A percentile compares a stretch with the other conserved stretches of the same genome.
phyloP scores from a whole-genome alignment of 805 yeast species.

The Saccharomycopsis selenospora region DNA sequence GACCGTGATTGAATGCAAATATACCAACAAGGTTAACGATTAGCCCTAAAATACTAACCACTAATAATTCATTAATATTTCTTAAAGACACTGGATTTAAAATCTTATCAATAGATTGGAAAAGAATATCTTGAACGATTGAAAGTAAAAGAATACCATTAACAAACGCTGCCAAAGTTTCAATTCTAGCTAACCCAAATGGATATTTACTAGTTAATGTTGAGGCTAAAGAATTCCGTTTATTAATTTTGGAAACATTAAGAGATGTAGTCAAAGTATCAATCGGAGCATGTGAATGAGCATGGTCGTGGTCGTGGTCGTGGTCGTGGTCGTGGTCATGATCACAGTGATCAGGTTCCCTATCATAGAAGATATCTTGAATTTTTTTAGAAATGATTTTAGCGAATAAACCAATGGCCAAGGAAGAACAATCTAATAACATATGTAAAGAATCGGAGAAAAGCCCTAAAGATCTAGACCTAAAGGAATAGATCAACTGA shows the following conservation, averaged over 20 bases:
- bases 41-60: conserved; percentile 80
- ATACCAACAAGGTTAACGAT: conserved; percentile 88
- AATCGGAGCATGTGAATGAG: conserved; percentile 1
- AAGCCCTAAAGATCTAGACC: conserved; percentile 87
- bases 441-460: conserved; percentile 92
- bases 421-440: conserved; percentile 90
- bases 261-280: conserved; percentile 4
- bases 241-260: neutral
- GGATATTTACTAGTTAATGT: conserved; percentile 67
- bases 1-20: conserved; percentile 89
- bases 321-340: neutral
- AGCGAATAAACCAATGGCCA: conserved; percentile 84
- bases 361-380: conserved; percentile 26
- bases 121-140: conserved; percentile 78
- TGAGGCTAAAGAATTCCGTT: neutral
- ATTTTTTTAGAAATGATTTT: conserved; percentile 53
- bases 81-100: conserved; percentile 70
- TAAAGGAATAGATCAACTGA: conserved; percentile 83
- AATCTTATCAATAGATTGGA: conserved; percentile 80
- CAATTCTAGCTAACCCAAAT: conserved; percentile 77
- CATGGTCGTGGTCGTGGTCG: conserved; percentile 5
- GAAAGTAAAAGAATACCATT: conserved; percentile 86
- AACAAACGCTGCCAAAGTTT: conserved; percentile 90
- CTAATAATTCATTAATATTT: conserved; percentile 73
- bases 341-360: neutral